Percentiles rank a stretch among this genome's conserved stretches.
Evolutionary conservation across 139 green algal species (phyloP).

Genomic region (Raphidocelis subcapitata): DNA sequence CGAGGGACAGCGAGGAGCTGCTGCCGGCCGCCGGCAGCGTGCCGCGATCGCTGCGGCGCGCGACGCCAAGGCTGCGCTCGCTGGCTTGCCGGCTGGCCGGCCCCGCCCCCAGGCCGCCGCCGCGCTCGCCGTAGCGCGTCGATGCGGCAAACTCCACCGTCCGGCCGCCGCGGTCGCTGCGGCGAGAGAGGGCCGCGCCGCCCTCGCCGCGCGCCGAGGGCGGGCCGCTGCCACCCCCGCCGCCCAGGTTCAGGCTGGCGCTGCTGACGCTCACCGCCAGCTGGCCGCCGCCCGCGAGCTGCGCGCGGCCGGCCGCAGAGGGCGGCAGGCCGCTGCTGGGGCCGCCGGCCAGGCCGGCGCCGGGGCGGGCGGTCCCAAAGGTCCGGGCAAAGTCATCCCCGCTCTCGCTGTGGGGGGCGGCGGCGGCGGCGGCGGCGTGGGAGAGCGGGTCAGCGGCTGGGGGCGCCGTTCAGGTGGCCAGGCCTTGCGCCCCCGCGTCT

Average conservation of each 20-base stretch:
- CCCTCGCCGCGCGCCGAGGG: neutral
- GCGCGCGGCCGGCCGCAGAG: neutral
- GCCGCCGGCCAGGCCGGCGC: neutral
- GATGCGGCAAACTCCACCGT: neutral
- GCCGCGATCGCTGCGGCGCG: neutral
- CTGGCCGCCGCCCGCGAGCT: neutral
- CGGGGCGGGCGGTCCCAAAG: neutral
- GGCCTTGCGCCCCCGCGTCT: neutral
- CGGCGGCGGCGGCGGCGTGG: neutral
- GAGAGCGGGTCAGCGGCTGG: neutral
- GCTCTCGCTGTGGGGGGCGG: neutral
- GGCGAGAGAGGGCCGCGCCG: neutral
- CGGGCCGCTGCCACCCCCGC: neutral
- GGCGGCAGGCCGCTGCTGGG: neutral
- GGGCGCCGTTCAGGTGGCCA: neutral
- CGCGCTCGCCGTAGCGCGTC: neutral
- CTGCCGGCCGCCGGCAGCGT: neutral
- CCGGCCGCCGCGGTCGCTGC: conserved; percentile 2
- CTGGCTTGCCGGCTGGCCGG: neutral
- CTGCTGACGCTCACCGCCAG: neutral
- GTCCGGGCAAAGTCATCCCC: neutral
- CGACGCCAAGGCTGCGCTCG: conserved; percentile 7
- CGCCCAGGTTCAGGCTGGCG: conserved; percentile 7
- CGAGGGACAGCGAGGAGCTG: conserved; percentile 2
- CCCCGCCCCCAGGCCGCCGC: neutral